Percentiles rank a stretch among this genome's conserved stretches.
Conservation (phyloP, 352 stramenopile genomes). For the Saprolegnia parasitica region DNA sequence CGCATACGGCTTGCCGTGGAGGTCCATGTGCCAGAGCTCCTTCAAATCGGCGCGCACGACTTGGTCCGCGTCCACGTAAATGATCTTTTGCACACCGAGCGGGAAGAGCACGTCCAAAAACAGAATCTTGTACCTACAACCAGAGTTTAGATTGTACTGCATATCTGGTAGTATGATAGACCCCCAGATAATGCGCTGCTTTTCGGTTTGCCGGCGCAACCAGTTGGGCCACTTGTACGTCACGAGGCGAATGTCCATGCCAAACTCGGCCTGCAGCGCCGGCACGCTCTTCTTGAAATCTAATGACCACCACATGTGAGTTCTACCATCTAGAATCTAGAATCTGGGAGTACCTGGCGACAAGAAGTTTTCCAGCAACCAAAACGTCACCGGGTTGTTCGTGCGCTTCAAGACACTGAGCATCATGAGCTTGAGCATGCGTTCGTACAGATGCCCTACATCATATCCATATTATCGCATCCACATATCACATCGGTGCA, state of each 20-base stretch:
- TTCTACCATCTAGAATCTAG: not conserved
- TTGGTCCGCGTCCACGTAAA: slow-evolving; percentile 99
- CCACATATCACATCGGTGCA: not conserved
- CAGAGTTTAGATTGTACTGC: no score
- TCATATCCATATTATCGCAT: not conserved
- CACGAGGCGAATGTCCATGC: slow-evolving; percentile 98
- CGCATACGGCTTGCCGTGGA: slow-evolving; percentile 94
- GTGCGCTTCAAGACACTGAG: slow-evolving; percentile 96
- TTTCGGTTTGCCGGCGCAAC: slow-evolving; percentile 97
- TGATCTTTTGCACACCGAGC: slow-evolving; percentile 98
- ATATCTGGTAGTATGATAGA: not conserved
- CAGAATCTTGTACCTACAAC: slow-evolving; percentile 96
- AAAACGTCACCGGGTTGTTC: slow-evolving; percentile 98
- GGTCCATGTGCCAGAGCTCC: slow-evolving; percentile 98
- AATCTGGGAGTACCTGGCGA: slow-evolving; percentile 61
- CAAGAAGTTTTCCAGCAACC: slow-evolving; percentile 99
- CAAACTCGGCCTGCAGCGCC: slow-evolving; percentile 88
- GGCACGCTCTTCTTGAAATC: slow-evolving; percentile 94
- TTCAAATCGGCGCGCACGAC: slow-evolving; percentile 97
- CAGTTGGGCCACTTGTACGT: slow-evolving; percentile 99
- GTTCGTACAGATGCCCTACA: slow-evolving; percentile 96
- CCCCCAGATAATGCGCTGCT: slow-evolving; percentile 99
- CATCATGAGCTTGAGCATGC: slow-evolving; percentile 99
- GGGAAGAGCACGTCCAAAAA: slow-evolving; percentile 99
- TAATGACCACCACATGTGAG: not conserved